Conservation (phyloP, 2,329 filamentous ascomycete genomes). For the Sporothrix brunneoviolacea region DNA sequence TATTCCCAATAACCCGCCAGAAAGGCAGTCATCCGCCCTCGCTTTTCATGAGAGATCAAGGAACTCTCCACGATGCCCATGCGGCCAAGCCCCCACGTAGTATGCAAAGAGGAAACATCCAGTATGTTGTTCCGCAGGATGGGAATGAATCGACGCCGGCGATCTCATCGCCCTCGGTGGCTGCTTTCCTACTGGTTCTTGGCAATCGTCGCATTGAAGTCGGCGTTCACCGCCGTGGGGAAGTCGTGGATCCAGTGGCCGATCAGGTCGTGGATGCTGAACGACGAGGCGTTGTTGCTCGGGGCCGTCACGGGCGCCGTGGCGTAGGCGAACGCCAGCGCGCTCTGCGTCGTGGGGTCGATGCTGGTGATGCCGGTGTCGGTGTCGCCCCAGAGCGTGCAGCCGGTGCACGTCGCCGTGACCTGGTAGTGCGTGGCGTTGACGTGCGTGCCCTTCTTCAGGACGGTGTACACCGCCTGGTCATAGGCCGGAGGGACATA, state of each 20-base stretch:
- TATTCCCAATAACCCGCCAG: too few relatives aligned
- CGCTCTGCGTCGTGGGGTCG: conserved; percentile 31
- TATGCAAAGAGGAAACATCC: too few relatives aligned
- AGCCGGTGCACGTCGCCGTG: conserved; percentile 35
- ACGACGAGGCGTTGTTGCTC: conserved; percentile 27
- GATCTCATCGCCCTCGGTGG: too few relatives aligned
- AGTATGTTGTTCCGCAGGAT: too few relatives aligned
- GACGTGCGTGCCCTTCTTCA: conserved; percentile 31
- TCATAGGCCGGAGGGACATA: conserved; percentile 27
- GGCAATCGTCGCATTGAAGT: conserved; percentile 23
- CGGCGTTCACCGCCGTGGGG: conserved; percentile 25
- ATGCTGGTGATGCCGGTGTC: conserved; percentile 32
- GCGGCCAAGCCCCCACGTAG: too few relatives aligned
- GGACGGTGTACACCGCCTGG: conserved; percentile 26
- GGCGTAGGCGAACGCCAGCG: conserved; percentile 36
- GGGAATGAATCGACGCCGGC: too few relatives aligned
- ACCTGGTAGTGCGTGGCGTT: conserved; percentile 36
- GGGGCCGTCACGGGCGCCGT: conserved; percentile 32
- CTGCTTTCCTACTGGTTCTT: conserved; percentile 6
- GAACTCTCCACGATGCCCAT: too few relatives aligned
- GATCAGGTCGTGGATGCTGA: conserved; percentile 37
- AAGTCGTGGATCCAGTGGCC: conserved; percentile 36
- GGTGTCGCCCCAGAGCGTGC: conserved; percentile 37
- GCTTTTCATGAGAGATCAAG: too few relatives aligned
- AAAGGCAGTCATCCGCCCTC: too few relatives aligned